Evolutionary conservation across 192 early-diverging fungal species (phyloP), one percentile per base, ranked within the genome.

Genomic region (Gigaspora rosea): DNA sequence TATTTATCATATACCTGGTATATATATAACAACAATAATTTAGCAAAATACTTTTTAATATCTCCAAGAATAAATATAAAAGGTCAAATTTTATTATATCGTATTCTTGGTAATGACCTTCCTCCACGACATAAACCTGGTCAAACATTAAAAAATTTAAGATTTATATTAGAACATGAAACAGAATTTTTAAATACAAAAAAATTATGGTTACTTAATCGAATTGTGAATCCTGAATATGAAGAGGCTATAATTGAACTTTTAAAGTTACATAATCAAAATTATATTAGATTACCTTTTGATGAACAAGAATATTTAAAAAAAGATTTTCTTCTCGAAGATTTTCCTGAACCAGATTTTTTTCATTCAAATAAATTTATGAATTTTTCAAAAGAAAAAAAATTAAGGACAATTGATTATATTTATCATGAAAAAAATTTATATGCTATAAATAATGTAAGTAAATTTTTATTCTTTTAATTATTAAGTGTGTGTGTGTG

Each of bases 371-470:
- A 88, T 63, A 88, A 90, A 56, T 90, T 87, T 63, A 80, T 82
- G 66, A 79, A 82, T 10, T 88, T 84, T 52, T 83, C 85, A 41
- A 88, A 90, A 49, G 89, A 87, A 1, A 82, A 84, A 22, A 88
- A 88, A 76, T 78, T 90, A 22, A 75, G 89, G 52, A 84, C 85
- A 2, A 64, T 90, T 52, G 89, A 90, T 65, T 89, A 85, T 73
- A 87, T 87, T 11, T 90, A 90, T 71, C 85, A 89, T 75, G 86
- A 88, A 32, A 90, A 90, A 82, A 90, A 90, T 73, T 46, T 85
- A 48, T 90, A 90, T 80, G 89, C 85, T 36, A 90, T 90, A 88
- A 90, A 90, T 78, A 90, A 90, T 79, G 52, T 56, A 56, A 56
- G 4, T n/a, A n/a, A n/a, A n/a, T n/a, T n/a, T n/a, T n/a, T n/a